Percentiles rank a stretch among this genome's conserved stretches.
Evolutionary conservation across 306 rosid genomes (phyloP).

Genomic region (Gastrolobium bilobum): DNA sequence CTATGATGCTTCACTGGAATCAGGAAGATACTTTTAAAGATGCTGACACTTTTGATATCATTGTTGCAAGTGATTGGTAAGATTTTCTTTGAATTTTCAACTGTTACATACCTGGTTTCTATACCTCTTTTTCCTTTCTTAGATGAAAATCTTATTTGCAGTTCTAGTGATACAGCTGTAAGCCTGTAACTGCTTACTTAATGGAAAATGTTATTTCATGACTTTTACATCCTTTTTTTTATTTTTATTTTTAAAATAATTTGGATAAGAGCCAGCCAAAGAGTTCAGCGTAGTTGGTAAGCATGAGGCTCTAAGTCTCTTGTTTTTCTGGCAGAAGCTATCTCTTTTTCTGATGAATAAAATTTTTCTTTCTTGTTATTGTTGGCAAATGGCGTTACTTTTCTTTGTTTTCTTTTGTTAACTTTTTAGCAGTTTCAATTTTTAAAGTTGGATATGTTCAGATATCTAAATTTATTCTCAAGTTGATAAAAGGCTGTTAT

Average conservation of each 20-base stretch:
- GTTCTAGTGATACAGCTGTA: constrained; percentile 36
- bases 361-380: constrained; percentile 39
- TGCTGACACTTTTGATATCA: constrained; percentile 69
- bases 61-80: constrained; percentile 88
- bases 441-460: constrained; percentile 48
- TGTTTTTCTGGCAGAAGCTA: constrained; percentile 43
- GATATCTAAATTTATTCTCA: constrained; percentile 45
- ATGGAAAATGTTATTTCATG: constrained; percentile 41
- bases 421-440: constrained; percentile 43
- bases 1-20: constrained; percentile 90
- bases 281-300: constrained; percentile 22
- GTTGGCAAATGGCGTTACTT: constrained; percentile 55
- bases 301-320: constrained; percentile 24
- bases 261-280: constrained; percentile 43
- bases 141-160: constrained; percentile 30
- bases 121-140: constrained; percentile 9
- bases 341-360: constrained; percentile 33
- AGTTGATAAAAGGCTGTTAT: constrained; percentile 44
- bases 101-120: constrained; percentile 10
- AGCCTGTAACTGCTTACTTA: constrained; percentile 35
- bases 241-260: not conserved
- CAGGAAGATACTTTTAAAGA: constrained; percentile 63
- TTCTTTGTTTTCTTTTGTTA: constrained; percentile 50
- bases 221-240: not conserved
- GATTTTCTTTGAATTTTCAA: constrained; percentile 40